phyloP scores from a whole-genome alignment of 2,329 filamentous ascomycete genomes.

The Paecilomyces formosus region DNA sequence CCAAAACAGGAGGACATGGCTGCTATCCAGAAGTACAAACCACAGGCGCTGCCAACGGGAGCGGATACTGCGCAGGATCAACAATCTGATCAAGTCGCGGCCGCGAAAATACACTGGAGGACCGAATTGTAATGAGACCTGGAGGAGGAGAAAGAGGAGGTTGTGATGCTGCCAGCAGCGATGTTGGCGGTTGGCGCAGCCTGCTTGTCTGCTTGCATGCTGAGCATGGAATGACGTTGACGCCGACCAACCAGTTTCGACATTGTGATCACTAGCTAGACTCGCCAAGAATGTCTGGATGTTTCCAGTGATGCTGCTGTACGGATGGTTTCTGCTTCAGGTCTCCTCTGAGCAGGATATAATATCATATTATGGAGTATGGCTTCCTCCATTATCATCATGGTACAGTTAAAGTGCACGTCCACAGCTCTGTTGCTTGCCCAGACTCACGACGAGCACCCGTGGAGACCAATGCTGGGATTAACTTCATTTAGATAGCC shows the following conservation, averaged over 20 bases:
- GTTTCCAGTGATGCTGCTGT: neutral
- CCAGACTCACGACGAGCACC: neutral
- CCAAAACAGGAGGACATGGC: slow-evolving; percentile 61
- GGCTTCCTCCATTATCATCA: no score
- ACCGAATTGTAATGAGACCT: neutral
- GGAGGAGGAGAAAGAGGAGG: neutral
- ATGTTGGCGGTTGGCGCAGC: neutral
- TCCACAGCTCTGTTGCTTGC: neutral
- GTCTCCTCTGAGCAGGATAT: no score
- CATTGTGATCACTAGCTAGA: neutral
- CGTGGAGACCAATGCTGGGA: neutral
- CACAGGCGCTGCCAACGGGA: neutral
- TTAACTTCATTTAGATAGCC: neutral
- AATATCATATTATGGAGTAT: no score
- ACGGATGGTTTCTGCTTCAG: no score
- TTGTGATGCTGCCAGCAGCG: neutral
- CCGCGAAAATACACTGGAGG: neutral
- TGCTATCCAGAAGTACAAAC: neutral
- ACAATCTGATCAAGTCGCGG: neutral
- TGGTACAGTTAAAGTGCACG: neutral
- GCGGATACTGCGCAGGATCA: neutral
- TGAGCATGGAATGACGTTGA: neutral
- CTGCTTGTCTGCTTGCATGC: neutral
- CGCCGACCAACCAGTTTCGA: neutral
- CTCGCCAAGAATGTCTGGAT: neutral